Evolutionary conservation across 2,329 filamentous ascomycete genomes (phyloP), one percentile per base, ranked within the genome.

Genomic region (Plenodomus lindquistii): DNA sequence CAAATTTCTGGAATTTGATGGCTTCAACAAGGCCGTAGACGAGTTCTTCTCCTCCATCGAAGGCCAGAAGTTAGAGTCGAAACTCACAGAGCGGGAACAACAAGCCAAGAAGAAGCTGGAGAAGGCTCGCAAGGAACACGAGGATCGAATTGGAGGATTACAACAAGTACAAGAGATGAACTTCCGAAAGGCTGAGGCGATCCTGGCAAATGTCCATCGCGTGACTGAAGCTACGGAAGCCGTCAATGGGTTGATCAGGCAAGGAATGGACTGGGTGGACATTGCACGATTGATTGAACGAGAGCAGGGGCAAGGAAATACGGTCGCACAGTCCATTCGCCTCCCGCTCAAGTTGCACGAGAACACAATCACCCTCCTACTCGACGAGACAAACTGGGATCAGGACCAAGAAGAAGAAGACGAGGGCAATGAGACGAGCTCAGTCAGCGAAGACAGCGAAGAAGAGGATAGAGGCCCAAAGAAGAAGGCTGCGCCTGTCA

Each of bases 31-130:
- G 66, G 94, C 91, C 0, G 91, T 96, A 0, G 94, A 99, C 67
- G 90, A 96, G 59, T 99, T 97, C 76, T 97, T 96, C 71, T 97
- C 94, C 0, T 97, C 93, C 0, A 84, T 97, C 20, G 94, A 99
- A 73, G 91, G 92, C 0, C 93, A 97, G 69, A 96, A 90, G 68
- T 79, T 97, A 1, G 88, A 96, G 70, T 95, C 90, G 1, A 83
- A 85, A 44, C 75, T 97, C 4, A 85, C 84, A 3, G 93, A 97
- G 70, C 84, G 87, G 40, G 91, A 99, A 71, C 85, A 87, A 17
- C 80, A 82, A 3, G 94, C 94, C 2, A 89, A 87, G 73, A 85
- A 84, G 64, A 96, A 95, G 70, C 79, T 99, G 3, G 89, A 96
- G 31, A 83, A 88, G n/a, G 91, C 92, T 0, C 84, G 85, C 62